Conservation (phyloP, 371 early-diverging fungal species). For the Mucor saturninus region DNA sequence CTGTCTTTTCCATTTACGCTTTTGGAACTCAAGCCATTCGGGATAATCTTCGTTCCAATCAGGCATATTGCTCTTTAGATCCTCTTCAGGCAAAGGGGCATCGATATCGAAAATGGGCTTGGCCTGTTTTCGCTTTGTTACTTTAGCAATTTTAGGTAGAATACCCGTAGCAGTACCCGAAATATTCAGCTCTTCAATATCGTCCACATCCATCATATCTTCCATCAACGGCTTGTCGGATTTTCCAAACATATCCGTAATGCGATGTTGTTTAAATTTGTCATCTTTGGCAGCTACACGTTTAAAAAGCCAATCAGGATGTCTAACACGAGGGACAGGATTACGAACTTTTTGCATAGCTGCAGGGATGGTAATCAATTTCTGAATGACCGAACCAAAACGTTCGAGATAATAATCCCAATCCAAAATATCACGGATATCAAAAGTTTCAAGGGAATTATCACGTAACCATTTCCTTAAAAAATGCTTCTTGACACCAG, state of each 20-base stretch:
- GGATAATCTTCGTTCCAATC: constrained; percentile 62
- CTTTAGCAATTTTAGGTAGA: constrained; percentile 38
- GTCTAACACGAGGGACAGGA: constrained; percentile 90
- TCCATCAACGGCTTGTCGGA: constrained; percentile 33
- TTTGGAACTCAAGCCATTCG: constrained; percentile 72
- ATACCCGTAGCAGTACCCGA: constrained; percentile 26
- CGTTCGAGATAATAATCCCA: constrained; percentile 99
- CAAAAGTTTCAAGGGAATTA: constrained; percentile 67
- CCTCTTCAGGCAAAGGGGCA: constrained; percentile 39
- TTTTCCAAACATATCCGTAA: constrained; percentile 82
- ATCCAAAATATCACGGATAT: constrained; percentile 94
- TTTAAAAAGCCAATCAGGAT: constrained; percentile 95
- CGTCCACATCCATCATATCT: constrained; percentile 26
- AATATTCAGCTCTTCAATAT: constrained; percentile 41
- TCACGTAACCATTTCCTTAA: constrained; percentile 96
- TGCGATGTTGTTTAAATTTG: constrained; percentile 81
- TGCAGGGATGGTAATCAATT: constrained; percentile 99
- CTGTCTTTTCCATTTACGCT: constrained; percentile 73
- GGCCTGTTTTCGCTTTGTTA: constrained; percentile 33
- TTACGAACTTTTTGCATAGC: constrained; percentile 96
- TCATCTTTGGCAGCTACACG: constrained; percentile 77
- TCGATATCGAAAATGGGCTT: constrained; percentile 22
- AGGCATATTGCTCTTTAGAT: constrained; percentile 55
- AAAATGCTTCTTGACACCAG: constrained; percentile 80
- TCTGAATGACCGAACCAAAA: constrained; percentile 95